Evolutionary conservation across 352 stramenopile species (phyloP), one percentile per base, ranked within the genome.

Genomic region (Pythium coloratum): DNA sequence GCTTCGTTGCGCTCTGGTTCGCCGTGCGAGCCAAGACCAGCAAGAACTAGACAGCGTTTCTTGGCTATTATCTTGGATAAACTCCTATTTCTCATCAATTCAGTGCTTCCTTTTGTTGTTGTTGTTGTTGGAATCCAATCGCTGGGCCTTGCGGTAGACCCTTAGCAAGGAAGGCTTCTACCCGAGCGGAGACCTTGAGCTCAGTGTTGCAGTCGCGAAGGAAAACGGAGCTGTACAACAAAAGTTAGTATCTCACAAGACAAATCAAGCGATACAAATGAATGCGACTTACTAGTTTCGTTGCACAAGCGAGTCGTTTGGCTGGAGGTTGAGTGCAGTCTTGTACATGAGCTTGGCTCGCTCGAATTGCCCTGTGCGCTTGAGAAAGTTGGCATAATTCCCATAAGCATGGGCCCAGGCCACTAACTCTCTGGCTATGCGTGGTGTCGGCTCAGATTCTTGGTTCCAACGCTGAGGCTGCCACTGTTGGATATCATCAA

Each of bases 361-460:
- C 16, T 63, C 40, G 16, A 26, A 59, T 38, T 38, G 46, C 0
- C 40, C 42, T 14, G 28, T 55, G 2, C 56, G 38, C 7, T 30
- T 40, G 36, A 73, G 60, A 14, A 66, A 73, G 20, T 73, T 70
- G 6, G 65, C 70, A 42, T 64, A 76, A 50, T 73, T 70, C 18
- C 70, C 65, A 34, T 65, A 70, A 10, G 70, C 53, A 32, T 70
- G 70, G 1, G 65, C 70, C 24, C 60, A 44, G 20, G 20, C 20
- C 20, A 24, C 20, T 24, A 24, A 24, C 2, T 18, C 16, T 4
- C 13, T n/a, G 20, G 20, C 51, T 12, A 24, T 8, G 16, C 28
- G 3, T 32, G 54, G 18, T 32, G 13, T 24, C 26, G 14, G 30
- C 6, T 26, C n/a, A 18, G 9, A 6, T 14, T 51, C 44, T 6